Base-by-base conservation (phyloP, 2,329 filamentous ascomycete species). In the Trichophyton schoenleinii region DNA sequence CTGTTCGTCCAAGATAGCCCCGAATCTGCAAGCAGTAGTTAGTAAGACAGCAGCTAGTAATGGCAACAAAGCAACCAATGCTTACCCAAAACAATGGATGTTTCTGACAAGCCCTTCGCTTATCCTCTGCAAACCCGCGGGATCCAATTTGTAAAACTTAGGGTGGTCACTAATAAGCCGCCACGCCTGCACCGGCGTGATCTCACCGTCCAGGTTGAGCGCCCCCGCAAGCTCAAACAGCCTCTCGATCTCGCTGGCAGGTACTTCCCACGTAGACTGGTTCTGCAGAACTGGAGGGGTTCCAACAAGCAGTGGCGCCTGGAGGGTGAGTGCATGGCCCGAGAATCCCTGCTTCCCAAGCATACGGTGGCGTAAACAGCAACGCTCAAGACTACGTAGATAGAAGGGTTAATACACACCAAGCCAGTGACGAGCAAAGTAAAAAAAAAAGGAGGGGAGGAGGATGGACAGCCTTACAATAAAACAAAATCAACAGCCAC, bases 111-210 rank as follows among this genome's bases (percentile, higher is more conserved):
- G 60, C 2, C 55, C 66, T 20, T 67, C 63, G 28, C 68, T 68
- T 22, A 77, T 63, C 0, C 44, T 62, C 8, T 66, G 62, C 4
- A 76, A 61, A 4, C 62, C 63, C 8, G 68, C 63, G 11, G 69
- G 58, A 46, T 72, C 68, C 3, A 76, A 61, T 0, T 63, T 65
- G 1, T 67, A 64, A 34, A 75, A 75, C 0, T 68, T 64, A 0
- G 72, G 72, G 58, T 70, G 69, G 3, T 62, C 58, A 4, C 70
- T 70, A 20, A 77, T 68, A 22, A 67, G 62, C 52, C 70, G 67
- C 75, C 75, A 77, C 1, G 72, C 73, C 60, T 76, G 73, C 7
- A 75, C 68, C 0, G 74, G 74, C 3, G 74, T 76, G 57, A 77
- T 66, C 61, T 76, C 74, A 8, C 69, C 71, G 9, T 65, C 65